Evolutionary conservation across 768 basidiomycete species (phyloP).

Genomic region (Pleurotus djamor): DNA sequence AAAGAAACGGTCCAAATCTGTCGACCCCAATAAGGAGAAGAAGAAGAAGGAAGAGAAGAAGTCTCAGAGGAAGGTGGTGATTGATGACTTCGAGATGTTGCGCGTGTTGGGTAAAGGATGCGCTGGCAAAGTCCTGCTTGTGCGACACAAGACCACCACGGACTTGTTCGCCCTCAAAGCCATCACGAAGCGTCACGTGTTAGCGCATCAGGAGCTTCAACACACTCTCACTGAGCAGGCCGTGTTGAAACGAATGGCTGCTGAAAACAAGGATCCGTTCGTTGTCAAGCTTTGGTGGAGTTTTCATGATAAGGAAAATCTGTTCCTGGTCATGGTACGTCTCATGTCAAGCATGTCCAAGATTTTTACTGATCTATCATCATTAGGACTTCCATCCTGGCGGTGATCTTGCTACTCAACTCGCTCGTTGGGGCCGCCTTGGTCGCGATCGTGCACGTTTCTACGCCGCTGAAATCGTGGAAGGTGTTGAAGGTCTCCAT

Average conservation of each 20-base stretch:
- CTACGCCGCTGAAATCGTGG: constrained; percentile 96
- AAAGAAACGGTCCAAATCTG: constrained; percentile 49
- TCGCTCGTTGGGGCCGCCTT: constrained; percentile 92
- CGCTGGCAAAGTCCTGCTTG: constrained; percentile 94
- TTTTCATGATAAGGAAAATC: constrained; percentile 96
- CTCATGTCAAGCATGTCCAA: constrained; percentile 15
- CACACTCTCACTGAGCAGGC: constrained; percentile 97
- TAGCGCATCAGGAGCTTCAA: constrained; percentile 94
- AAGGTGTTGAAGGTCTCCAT: constrained; percentile 94
- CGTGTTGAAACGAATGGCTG: constrained; percentile 92
- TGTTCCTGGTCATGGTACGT: constrained; percentile 92
- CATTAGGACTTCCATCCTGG: constrained; percentile 89
- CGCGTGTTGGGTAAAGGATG: constrained; percentile 96
- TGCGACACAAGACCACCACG: constrained; percentile 70
- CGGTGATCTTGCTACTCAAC: constrained; percentile 95
- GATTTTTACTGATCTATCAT: constrained; percentile 7
- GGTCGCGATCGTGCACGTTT: constrained; percentile 94
- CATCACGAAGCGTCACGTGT: constrained; percentile 95
- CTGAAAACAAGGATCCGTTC: constrained; percentile 86
- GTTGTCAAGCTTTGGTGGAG: constrained; percentile 96
- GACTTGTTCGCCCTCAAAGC: constrained; percentile 93
- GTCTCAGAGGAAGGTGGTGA: constrained; percentile 70
- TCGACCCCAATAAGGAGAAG: constrained; percentile 44
- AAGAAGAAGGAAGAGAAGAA: constrained; percentile 46
- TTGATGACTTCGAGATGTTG: constrained; percentile 97